phyloP scores from a whole-genome alignment of 2,329 filamentous ascomycete genomes.

The Cryphonectria radicalis region DNA sequence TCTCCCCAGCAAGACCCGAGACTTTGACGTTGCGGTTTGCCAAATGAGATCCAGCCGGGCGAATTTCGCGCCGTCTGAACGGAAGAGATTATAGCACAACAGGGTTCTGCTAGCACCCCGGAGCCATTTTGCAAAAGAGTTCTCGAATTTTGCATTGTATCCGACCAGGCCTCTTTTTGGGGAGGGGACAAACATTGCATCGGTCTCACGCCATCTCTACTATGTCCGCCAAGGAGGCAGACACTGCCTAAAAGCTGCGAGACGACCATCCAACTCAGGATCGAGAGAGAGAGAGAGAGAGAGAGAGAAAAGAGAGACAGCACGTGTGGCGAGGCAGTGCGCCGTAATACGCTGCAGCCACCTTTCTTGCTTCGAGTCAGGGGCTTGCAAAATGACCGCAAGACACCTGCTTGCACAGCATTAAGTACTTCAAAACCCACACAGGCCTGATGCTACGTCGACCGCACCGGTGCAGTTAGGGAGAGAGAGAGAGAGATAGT shows the following conservation, averaged over 20 bases:
- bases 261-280: neutral
- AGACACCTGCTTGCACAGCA: neutral
- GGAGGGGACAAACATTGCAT: neutral
- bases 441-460: neutral
- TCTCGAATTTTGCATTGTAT: neutral
- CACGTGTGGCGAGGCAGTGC: neutral
- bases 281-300: neutral
- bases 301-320: neutral
- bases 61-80: neutral
- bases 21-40: neutral
- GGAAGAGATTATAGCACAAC: neutral
- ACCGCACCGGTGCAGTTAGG: neutral
- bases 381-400: neutral
- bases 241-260: conserved; percentile 2
- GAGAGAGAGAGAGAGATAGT: too few relatives aligned
- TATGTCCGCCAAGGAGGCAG: neutral
- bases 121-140: neutral
- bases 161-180: neutral
- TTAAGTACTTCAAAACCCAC: neutral
- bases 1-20: neutral
- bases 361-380: neutral
- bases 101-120: neutral
- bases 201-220: neutral
- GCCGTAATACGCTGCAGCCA: neutral
- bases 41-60: neutral